Percentiles rank a stretch among this genome's conserved stretches.
These are phyloP conservation scores for Cladochytrium tenue DNA, from an alignment of 371 early-diverging fungal genomes.

Conservation along the genomic window DNA sequence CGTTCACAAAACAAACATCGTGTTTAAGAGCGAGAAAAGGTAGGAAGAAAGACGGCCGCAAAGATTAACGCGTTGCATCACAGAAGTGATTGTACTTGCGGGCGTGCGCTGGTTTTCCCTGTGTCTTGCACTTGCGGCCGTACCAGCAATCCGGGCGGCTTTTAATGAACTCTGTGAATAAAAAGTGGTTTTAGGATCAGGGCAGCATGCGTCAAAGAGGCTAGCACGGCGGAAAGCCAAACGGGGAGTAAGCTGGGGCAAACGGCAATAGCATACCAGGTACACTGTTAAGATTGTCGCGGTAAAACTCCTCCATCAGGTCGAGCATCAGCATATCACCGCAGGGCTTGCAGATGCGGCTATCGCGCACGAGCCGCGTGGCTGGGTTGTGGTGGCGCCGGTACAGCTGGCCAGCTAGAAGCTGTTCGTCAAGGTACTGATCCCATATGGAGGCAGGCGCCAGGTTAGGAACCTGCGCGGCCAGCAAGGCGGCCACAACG, in stretches of 20 bases:
- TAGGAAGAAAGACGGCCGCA: too few relatives aligned
- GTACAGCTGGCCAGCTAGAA: conserved; percentile 26
- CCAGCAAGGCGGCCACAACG: not conserved
- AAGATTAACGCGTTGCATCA: too few relatives aligned
- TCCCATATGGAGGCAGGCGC: conserved; percentile 14
- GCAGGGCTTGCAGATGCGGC: conserved; percentile 43
- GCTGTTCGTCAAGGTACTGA: conserved; percentile 5
- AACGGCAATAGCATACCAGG: not conserved
- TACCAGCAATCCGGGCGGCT: conserved; percentile 39
- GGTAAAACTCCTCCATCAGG: conserved; percentile 29
- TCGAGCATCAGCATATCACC: conserved; percentile 32
- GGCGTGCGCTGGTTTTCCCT: conserved; percentile 38
- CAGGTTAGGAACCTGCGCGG: too few relatives aligned
- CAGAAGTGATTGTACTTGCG: conserved; percentile 44
- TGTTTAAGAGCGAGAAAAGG: too few relatives aligned
- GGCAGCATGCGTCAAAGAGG: too few relatives aligned
- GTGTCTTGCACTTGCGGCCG: conserved; percentile 47
- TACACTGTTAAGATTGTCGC: conserved; percentile 2
- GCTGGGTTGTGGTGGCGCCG: not conserved
- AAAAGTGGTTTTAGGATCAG: conserved; percentile 1
- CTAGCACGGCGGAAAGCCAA: too few relatives aligned
- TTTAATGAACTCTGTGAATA: conserved; percentile 6
- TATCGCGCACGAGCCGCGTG: conserved; percentile 29
- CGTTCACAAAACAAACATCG: too few relatives aligned
- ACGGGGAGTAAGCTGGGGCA: too few relatives aligned